Evolutionary conservation across 129 eudicot genomes (phyloP), one percentile per base, ranked within the genome.

Genomic region (Glebionis coronaria): DNA sequence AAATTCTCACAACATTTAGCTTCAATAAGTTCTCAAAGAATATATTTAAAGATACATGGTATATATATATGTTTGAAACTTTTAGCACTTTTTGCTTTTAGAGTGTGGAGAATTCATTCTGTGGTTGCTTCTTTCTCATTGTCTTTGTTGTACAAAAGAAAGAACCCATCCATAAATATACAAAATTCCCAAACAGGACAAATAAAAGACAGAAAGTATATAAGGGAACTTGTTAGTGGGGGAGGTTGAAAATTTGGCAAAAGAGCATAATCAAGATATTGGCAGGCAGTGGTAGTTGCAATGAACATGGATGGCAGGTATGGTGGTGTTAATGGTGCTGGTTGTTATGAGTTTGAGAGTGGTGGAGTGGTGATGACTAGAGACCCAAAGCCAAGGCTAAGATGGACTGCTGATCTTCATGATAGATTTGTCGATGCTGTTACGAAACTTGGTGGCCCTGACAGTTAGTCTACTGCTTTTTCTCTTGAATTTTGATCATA

Each of bases 391-490:
- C 98, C 96, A 31, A 75, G 98, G 74, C 83, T 92, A 29, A 80
- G 98, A 56, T 92, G 98, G 98, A 92, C 98, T 35, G 83, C 85
- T 78, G 96, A 92, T 85, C 86, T 92, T 63, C 98, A 92, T 77
- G 87, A 85, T 15, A 85, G 96, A 44, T 92, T 92, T 82, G 98
- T 92, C 58, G 95, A 92, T 69, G 96, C 98, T 58, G 98, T 92
- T 59, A 80, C 98, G 35, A 85, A 92, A 69, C 96, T 92, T 67
- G 98, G 98, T 73, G 98, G 98, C 75, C 89, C 96, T 73, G 96
- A 88, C 71, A 92, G 98, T 88, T 56, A 85, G 96, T 88, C 6
- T 53, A 49, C 67, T n/a, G 61, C 12, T 63, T 53, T 55, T 51
- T 70, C 5, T 61, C 50, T 46, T 18, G 14, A 14, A 70, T 18